Evolutionary conservation across 2,329 filamentous ascomycete species (phyloP).

Genomic region (Xylaria sp.): DNA sequence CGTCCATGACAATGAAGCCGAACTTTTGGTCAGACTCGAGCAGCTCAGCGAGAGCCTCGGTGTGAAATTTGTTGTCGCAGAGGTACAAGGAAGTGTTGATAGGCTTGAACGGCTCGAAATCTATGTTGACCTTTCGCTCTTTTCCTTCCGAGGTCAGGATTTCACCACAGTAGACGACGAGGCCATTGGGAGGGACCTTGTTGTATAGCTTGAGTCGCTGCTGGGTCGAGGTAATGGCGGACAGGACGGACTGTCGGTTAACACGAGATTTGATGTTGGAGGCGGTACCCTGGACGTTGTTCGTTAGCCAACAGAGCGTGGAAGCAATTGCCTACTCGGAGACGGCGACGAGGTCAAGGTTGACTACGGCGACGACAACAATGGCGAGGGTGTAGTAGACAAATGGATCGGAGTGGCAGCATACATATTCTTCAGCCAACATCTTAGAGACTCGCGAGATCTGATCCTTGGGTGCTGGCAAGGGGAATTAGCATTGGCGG

Average conservation of each 20-base stretch:
- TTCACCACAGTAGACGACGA: constrained; percentile 99
- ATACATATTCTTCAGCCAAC: constrained; percentile 99
- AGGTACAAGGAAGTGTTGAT: constrained; percentile 99
- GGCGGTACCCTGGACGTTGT: constrained; percentile 79
- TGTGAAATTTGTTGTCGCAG: constrained; percentile 99
- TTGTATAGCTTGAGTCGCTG: constrained; percentile 99
- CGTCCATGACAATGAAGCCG: constrained; percentile 99
- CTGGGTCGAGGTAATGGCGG: constrained; percentile 98
- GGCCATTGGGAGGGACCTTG: constrained; percentile 96
- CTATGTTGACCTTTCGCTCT: constrained; percentile 99
- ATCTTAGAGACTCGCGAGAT: constrained; percentile 97
- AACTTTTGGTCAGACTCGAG: constrained; percentile 99
- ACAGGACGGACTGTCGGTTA: constrained; percentile 97
- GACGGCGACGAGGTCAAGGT: neutral
- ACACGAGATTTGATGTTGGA: constrained; percentile 99
- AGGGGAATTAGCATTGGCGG: constrained; percentile 41
- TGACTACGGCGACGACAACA: neutral
- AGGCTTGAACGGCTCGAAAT: constrained; percentile 99
- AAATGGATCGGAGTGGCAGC: constrained; percentile 47
- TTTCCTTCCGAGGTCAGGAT: constrained; percentile 99
- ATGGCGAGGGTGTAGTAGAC: neutral
- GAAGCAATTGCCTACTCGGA: constrained; percentile 12
- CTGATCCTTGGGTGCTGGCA: constrained; percentile 98
- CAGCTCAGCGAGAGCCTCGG: constrained; percentile 94
- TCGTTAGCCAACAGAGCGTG: constrained; percentile 41